These are phyloP conservation scores for Trichoderma erinaceum DNA, from an alignment of 495 filamentous ascomycete species.

Conservation along the genomic window DNA sequence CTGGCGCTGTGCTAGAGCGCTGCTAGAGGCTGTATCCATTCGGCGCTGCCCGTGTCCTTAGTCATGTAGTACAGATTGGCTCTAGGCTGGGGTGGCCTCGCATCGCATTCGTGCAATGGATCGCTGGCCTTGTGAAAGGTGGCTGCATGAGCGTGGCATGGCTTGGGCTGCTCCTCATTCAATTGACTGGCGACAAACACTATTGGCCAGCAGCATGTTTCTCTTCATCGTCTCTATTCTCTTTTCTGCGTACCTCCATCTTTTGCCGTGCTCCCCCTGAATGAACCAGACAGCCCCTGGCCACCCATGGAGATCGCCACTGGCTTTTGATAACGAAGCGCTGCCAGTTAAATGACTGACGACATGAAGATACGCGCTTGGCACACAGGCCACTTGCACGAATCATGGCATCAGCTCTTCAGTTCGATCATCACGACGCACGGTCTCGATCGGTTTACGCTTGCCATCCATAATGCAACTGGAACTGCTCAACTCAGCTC, in stretches of 20 bases:
- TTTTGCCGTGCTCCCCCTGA: not conserved
- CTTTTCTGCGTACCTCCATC: not conserved
- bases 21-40: no score
- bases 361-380: not conserved
- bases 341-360: not conserved
- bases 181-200: not conserved
- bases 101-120: no score
- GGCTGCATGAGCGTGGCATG: no score
- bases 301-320: conserved; percentile 3
- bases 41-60: no score
- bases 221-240: not conserved
- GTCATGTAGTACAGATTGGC: no score
- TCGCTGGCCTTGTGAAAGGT: no score
- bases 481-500: no score
- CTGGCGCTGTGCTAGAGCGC: no score
- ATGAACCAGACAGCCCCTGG: not conserved
- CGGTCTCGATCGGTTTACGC: not conserved
- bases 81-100: no score
- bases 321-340: not conserved
- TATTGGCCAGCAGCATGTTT: not conserved
- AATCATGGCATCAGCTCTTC: no score
- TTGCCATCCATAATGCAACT: not conserved
- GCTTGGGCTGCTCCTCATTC: not conserved
- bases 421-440: no score
- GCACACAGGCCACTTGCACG: not conserved